Base-by-base conservation (phyloP, 2,329 filamentous ascomycete genomes). In the Keithomyces neogunnii region DNA sequence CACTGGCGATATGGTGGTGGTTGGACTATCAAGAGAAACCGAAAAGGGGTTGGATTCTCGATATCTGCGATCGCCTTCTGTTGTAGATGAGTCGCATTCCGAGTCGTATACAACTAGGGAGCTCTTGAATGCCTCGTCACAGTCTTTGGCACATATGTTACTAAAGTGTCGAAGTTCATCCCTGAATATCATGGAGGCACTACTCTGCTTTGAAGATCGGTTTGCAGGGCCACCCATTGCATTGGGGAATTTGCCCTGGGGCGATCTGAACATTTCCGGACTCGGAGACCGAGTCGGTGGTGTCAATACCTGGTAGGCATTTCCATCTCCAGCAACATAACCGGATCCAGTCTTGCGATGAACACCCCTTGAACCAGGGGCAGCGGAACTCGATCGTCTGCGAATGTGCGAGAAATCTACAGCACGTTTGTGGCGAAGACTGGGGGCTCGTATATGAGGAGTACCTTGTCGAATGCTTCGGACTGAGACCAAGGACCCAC, bases 101-200 rank as follows among this genome's bases (percentile, higher is more conserved):
- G 69, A 69, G 10, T 68, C 66, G 13, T 70, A 68, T 19, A 67
- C 63, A 11, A 78, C 67, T 9, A 80, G 58, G 8, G 75, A 77
- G 59, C 86, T 83, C 62, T 89, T 91, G 72, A 97, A 96, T 1
- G 91, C 91, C 61, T 93, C 88, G 62, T 97, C 91, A 62, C 91
- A 95, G 53, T 93, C 88, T 66, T 89, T 89, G 47, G 89, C 89
- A 55, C 96, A 84, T 60, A 89, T 89, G 60, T 81, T 82, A 59
- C 89, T 95, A 52, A 95, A 86, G 59, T 92, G 85, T 5, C 89
- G 79, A 50, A 93, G 80, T 63, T 96, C 91, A 53, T 90, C 89
- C 59, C 81, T 84, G 59, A 77, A 68, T 40, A 71, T 59, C 47
- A 66, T 53, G n/a, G 68, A 67, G 5, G 47, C 44, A 60, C 63